A percentile compares a stretch with the other conserved stretches of the same genome.
Evolutionary conservation across 768 basidiomycete genomes (phyloP).

Genomic region (Russula earlei): DNA sequence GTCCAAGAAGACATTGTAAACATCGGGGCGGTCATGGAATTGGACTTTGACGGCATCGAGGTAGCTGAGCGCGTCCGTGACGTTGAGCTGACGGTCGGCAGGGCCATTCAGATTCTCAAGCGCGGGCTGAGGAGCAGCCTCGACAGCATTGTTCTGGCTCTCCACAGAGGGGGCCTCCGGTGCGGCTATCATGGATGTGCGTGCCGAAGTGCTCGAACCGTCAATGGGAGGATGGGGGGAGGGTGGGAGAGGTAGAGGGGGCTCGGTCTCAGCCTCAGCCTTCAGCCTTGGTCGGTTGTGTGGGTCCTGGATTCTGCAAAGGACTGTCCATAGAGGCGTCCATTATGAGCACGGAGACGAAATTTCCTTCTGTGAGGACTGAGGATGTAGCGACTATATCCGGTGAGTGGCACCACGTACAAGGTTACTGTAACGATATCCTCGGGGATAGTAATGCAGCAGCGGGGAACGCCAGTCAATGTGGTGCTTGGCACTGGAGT

Average conservation of each 20-base stretch:
- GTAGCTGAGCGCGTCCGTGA: slow-evolving; percentile 53
- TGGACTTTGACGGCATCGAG: slow-evolving; percentile 56
- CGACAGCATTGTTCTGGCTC: neutral
- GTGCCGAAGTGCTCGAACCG: neutral
- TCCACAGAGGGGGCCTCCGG: neutral
- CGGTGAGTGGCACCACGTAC: neutral
- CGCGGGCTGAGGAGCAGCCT: neutral
- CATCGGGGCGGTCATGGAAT: slow-evolving; percentile 49
- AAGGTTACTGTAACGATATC: neutral
- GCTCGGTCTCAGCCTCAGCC: neutral
- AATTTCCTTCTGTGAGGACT: neutral
- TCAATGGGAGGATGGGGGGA: neutral
- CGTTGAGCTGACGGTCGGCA: slow-evolving; percentile 42
- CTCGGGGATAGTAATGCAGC: neutral
- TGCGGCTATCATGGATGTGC: neutral
- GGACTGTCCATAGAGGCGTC: neutral
- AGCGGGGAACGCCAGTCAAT: neutral
- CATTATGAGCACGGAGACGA: neutral
- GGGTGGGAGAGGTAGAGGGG: neutral
- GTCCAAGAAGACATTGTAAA: slow-evolving; percentile 55
- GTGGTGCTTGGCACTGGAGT: neutral
- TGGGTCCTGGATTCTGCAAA: neutral
- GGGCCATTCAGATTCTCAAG: slow-evolving; percentile 5
- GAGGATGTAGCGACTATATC: neutral
- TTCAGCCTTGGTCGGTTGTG: neutral